phyloP scores from a whole-genome alignment of 768 basidiomycete genomes.

The Macrolepiota albuminosa region DNA sequence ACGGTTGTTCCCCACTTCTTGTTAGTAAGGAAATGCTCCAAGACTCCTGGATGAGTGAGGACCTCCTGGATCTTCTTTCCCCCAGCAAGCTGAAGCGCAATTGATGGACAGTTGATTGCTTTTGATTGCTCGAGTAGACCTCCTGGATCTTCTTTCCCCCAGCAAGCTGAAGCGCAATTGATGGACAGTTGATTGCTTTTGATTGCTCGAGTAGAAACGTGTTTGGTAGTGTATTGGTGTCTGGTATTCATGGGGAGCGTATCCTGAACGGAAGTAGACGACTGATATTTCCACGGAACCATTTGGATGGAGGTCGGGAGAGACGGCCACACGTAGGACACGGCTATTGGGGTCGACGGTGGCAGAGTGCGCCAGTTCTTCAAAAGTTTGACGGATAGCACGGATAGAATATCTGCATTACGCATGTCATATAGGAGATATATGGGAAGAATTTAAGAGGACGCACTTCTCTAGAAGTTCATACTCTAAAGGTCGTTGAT shows the following conservation, averaged over 20 bases:
- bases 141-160: conserved; percentile 96
- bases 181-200: conserved; percentile 88
- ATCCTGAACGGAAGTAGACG: conserved; percentile 90
- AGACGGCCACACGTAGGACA: conserved; percentile 36
- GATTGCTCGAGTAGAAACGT: conserved; percentile 79
- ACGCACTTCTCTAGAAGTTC: conserved; percentile 73
- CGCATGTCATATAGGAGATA: neutral
- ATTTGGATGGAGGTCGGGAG: conserved; percentile 26
- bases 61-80: conserved; percentile 95
- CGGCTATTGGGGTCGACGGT: conserved; percentile 44
- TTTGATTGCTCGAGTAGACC: conserved; percentile 70
- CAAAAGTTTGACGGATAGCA: conserved; percentile 71
- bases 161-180: conserved; percentile 87
- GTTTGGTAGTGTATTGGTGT: conserved; percentile 60
- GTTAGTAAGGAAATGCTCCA: conserved; percentile 66
- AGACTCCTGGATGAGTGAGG: conserved; percentile 63
- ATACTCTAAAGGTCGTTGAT: conserved; percentile 87
- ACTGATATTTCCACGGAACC: conserved; percentile 67
- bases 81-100: conserved; percentile 91
- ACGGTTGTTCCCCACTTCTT: conserved; percentile 29
- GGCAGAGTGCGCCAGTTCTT: conserved; percentile 58
- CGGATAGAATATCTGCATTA: conserved; percentile 63
- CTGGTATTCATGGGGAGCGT: conserved; percentile 78
- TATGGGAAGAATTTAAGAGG: neutral
- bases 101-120: conserved; percentile 91